Evolutionary conservation across 495 filamentous ascomycete species (phyloP), one percentile per base, ranked within the genome.

Genomic region (Annulohypoxylon nitens): DNA sequence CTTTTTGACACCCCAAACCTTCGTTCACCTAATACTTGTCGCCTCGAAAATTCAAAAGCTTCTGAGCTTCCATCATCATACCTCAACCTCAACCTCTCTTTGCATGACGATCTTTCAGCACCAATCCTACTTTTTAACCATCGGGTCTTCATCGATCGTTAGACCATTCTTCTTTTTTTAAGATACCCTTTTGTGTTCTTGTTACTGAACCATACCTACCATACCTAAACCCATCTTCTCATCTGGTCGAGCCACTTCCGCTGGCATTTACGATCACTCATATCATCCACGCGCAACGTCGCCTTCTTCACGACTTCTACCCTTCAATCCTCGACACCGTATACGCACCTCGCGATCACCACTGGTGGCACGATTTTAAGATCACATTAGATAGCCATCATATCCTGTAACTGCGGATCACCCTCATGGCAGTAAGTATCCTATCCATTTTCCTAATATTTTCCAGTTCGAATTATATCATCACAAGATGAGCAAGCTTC

Each of bases 1-100:
- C 67, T 67, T 71, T 75, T 75, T 74, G 64, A 53, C 55, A 33
- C 61, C 51, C 67, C 67, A 66, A 75, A 75, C 72, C 58, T 75
- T 64, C 47, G 54, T 63, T 67, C 39, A 70, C 71, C 62, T 54
- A 33, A 30, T 47, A 30, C 30, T 30, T 69, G 67, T 62, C 61
- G 61, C 48, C 41, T 58, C 43, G 51, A 75, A 75, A 70, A 67
- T 67, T 30, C 48, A 61, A 74, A 74, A 63, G 60, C 33, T 73
- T 54, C 45, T 39, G 45, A 70, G 66, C 62, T 63, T 53, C 57
- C 26, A n/a, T 53, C 53, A 36, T 47, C 45, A 34, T 33, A 11
- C 30, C 5, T 30, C 37, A 23, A 23, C 20, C 10, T 36, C 34
- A 36, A 51, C 58, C 45, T 36, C 3, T 58, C 26, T 47, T n/a